Conservation (phyloP, 1,284 basidiomycete species). For the Bjerkandera adusta region DNA sequence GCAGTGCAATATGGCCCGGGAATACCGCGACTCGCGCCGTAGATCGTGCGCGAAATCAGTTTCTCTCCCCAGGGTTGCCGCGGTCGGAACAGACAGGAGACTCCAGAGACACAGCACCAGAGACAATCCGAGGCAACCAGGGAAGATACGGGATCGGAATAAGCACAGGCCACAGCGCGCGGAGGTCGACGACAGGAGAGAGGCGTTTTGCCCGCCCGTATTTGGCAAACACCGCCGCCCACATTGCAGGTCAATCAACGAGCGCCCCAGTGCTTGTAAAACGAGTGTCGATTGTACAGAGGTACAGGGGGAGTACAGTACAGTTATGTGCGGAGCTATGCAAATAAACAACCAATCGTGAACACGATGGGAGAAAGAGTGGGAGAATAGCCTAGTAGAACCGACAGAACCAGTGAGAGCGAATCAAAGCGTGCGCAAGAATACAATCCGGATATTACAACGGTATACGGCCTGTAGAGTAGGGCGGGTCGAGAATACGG, state of each 20-base stretch:
- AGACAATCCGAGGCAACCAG: too few species aligned
- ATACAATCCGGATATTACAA: slow-evolving; percentile 3
- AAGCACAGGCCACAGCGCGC: too few species aligned
- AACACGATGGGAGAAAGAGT: not conserved
- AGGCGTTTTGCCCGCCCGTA: not conserved
- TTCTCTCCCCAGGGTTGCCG: too few species aligned
- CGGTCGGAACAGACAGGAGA: slow-evolving; percentile 7
- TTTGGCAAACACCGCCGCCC: slow-evolving; percentile 4
- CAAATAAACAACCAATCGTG: not conserved
- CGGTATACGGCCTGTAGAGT: slow-evolving; percentile 7
- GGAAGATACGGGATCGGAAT: too few species aligned
- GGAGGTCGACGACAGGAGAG: not conserved
- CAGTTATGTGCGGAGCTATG: not conserved
- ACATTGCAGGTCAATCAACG: not conserved
- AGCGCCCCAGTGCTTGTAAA: not conserved
- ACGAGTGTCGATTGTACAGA: not conserved
- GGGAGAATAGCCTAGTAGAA: slow-evolving; percentile 2
- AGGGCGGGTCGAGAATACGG: slow-evolving; percentile 1
- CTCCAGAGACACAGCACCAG: not conserved
- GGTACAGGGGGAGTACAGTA: not conserved
- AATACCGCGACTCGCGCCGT: too few species aligned
- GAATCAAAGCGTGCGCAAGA: too few species aligned
- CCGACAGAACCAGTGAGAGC: too few species aligned
- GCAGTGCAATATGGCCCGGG: too few species aligned
- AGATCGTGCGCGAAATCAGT: too few species aligned